Percentiles rank a stretch among this genome's conserved stretches.
Conservation (phyloP, 441 rosid genomes). For the Raphanus hybrid region DNA sequence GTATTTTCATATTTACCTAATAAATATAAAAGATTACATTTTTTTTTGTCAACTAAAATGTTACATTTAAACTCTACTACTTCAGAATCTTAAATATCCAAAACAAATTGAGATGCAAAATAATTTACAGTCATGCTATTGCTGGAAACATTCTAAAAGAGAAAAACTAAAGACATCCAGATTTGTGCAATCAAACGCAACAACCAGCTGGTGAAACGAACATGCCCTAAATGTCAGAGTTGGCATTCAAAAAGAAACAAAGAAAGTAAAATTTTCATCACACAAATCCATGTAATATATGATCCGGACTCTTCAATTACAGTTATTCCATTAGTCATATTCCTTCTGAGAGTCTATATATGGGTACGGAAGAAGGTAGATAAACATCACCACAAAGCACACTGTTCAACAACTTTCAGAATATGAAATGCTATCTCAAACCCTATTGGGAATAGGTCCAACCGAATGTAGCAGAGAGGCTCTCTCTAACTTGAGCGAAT, state of each 20-base stretch:
- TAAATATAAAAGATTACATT: too few relatives aligned
- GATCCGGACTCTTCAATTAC: background rate
- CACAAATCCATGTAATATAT: background rate
- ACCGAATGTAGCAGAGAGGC: constrained; percentile 4
- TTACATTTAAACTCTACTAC: too few relatives aligned
- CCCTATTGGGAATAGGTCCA: background rate
- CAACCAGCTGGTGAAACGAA: background rate
- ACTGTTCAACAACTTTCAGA: background rate
- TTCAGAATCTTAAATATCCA: background rate
- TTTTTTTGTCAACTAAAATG: too few relatives aligned
- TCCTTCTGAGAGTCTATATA: background rate
- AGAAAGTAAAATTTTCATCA: background rate
- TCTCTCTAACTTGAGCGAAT: constrained; percentile 60
- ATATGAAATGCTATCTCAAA: constrained; percentile 1
- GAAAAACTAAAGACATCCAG: background rate
- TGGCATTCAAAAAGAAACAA: background rate
- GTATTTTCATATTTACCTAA: too few relatives aligned
- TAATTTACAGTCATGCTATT: background rate
- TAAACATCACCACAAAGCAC: background rate
- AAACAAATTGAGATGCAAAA: background rate
- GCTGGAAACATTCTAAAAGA: background rate
- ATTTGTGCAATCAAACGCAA: background rate
- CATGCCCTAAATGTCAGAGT: background rate
- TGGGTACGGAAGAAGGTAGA: background rate
- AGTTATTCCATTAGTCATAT: background rate